phyloP scores from a whole-genome alignment of 371 early-diverging fungal species.

The Mortierella sp. region DNA sequence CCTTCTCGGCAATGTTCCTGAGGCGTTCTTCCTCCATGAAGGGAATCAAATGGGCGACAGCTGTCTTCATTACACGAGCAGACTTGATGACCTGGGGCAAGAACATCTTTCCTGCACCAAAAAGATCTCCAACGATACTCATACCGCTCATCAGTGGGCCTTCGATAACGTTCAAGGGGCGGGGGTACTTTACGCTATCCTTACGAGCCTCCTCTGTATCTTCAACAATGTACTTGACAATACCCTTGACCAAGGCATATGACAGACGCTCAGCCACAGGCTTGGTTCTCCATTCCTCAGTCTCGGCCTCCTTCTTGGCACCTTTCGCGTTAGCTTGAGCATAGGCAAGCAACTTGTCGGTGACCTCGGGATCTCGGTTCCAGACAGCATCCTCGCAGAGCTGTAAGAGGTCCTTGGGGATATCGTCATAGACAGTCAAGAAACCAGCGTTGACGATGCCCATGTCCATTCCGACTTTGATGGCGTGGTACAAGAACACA shows the following conservation, averaged over 20 bases:
- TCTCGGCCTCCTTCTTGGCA: constrained; percentile 77
- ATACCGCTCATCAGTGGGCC: constrained; percentile 96
- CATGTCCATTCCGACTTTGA: constrained; percentile 95
- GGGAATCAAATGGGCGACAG: constrained; percentile 94
- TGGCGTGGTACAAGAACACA: constrained; percentile 93
- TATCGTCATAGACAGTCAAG: constrained; percentile 94
- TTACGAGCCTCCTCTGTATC: constrained; percentile 94
- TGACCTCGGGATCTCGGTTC: constrained; percentile 92
- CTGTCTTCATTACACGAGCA: constrained; percentile 92
- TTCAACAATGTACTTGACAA: constrained; percentile 90
- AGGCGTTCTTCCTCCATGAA: constrained; percentile 87
- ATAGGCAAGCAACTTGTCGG: constrained; percentile 90
- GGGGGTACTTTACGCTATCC: constrained; percentile 69
- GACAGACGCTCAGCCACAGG: constrained; percentile 82
- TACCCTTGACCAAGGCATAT: constrained; percentile 92
- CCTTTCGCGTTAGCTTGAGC: constrained; percentile 87
- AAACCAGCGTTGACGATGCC: constrained; percentile 97
- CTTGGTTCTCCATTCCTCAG: constrained; percentile 88
- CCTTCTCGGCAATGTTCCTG: constrained; percentile 53
- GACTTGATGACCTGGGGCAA: constrained; percentile 97
- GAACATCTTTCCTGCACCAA: constrained; percentile 95
- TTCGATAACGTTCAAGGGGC: constrained; percentile 93
- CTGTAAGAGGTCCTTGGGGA: constrained; percentile 89
- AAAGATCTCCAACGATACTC: constrained; percentile 93
- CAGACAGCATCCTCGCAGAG: constrained; percentile 94